Evolutionary conservation across 2,329 filamentous ascomycete species (phyloP), one percentile per base, ranked within the genome.

Genomic region (Cryphonectria naterciae): DNA sequence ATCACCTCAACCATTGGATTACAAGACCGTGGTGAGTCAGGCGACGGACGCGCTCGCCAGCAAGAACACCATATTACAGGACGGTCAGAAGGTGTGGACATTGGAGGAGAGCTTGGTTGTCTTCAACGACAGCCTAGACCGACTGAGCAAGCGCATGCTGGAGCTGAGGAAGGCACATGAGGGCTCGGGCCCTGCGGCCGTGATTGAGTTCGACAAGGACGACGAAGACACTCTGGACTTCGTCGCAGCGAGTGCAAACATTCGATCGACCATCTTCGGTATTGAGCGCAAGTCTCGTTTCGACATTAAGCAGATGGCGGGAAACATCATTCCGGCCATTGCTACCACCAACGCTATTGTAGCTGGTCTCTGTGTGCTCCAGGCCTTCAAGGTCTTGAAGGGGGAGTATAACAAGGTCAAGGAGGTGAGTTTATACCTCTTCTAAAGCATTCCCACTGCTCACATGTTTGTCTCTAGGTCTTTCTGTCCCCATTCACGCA

Each of bases 241-340:
- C 79, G 96, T 99, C 8, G 89, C 94, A 0, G 90, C 96, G 0
- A 93, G 92, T 75, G 94, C 95, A 41, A 99, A 99, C 77, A 88
- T 99, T 35, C 89, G 96, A 61, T 96, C 95, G 0, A 85, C 89
- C 35, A 87, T 97, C n/a, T 99, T 99, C 78, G 92, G 91, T 69
- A 97, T 99, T 70, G 92, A 95, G 68, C 83, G 85, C 5, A 95
- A 94, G 79, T 97, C 94, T 32, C 94, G 97, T 71, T 99, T 98
- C 78, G 95, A 98, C 78, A 95, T 96, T 77, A 99, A 99, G 83
- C 93, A 99, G 82, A 99, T 98, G 95, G 96, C 96, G 4, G 96
- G 96, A 68, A 99, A 99, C 79, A 99, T 99, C 77, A 99, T 99
- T 73, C 96, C 96, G 1, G 96, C 96, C 1, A 99, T 99, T 78